Conservation (phyloP, 2,329 filamentous ascomycete species). For the Phyllosticta paracitricarpa region DNA sequence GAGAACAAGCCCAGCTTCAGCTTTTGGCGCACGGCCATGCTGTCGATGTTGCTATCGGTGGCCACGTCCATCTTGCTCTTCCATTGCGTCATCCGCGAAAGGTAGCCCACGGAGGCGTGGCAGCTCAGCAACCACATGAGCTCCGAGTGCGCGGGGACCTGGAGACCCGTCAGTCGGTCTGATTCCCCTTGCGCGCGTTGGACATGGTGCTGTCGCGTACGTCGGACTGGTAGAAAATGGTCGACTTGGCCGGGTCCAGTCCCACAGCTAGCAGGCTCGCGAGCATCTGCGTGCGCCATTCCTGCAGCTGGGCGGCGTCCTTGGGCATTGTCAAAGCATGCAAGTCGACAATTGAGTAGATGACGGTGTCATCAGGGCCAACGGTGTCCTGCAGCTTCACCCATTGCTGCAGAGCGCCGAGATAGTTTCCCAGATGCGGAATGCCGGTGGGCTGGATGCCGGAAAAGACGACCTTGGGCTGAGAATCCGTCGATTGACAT, state of each 20-base stretch:
- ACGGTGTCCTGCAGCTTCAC: conserved; percentile 63
- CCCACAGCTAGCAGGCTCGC: conserved; percentile 78
- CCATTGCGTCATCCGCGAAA: conserved; percentile 99
- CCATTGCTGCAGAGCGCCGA: conserved; percentile 84
- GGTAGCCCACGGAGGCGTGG: conserved; percentile 80
- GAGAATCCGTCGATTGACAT: neutral
- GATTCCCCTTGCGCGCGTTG: no score
- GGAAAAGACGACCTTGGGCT: conserved; percentile 62
- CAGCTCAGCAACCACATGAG: conserved; percentile 97
- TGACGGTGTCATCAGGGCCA: conserved; percentile 47
- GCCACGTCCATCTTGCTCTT: conserved; percentile 57
- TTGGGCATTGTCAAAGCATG: conserved; percentile 83
- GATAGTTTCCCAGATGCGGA: conserved; percentile 90
- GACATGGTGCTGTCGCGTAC: conserved; percentile 33
- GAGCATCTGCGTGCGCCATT: conserved; percentile 62
- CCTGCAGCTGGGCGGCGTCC: conserved; percentile 48
- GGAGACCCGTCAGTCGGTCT: neutral
- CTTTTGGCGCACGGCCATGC: conserved; percentile 45
- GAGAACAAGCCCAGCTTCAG: conserved; percentile 88
- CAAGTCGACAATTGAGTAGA: conserved; percentile 86
- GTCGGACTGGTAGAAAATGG: conserved; percentile 72
- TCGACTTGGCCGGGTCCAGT: conserved; percentile 64
- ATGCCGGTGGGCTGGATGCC: conserved; percentile 94
- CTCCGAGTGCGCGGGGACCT: conserved; percentile 73
- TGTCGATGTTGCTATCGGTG: conserved; percentile 47